Evolutionary conservation across 306 rosid genomes (phyloP).

Genomic region (Astragalus glycyphyllos): DNA sequence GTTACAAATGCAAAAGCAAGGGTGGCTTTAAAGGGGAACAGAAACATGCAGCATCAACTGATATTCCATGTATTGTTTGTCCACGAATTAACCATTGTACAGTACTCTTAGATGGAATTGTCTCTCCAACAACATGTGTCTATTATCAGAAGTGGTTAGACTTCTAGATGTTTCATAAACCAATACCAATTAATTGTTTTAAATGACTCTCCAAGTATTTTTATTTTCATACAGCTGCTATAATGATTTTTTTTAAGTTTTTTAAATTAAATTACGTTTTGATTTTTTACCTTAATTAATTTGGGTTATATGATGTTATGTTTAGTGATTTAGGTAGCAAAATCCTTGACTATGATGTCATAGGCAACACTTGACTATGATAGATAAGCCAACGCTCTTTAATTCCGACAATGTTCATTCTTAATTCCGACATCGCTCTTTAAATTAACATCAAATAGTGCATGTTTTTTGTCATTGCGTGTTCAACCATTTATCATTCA

Average conservation of each 20-base stretch:
- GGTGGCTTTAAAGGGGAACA: slow-evolving; percentile 53
- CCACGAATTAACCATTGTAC: slow-evolving; percentile 65
- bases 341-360: too few species aligned
- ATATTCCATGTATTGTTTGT: slow-evolving; percentile 84
- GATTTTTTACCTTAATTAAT: too few species aligned
- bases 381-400: too few species aligned
- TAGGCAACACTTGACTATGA: too few species aligned
- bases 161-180: slow-evolving; percentile 50
- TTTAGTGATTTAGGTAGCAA: too few species aligned
- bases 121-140: slow-evolving; percentile 72
- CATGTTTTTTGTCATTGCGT: too few species aligned
- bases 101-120: slow-evolving; percentile 64
- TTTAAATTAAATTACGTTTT: neutral
- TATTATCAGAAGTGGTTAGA: slow-evolving; percentile 72
- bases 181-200: neutral
- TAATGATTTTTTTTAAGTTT: neutral
- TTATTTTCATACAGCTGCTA: neutral
- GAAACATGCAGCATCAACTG: slow-evolving; percentile 57
- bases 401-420: too few species aligned
- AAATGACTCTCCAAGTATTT: neutral
- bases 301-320: too few species aligned
- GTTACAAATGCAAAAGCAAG: slow-evolving; percentile 64
- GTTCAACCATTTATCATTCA: too few species aligned
- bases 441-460: too few species aligned
- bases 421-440: too few species aligned